Conservation (phyloP, 139 green algal genomes). For the Tetradesmus lagerheimii region DNA sequence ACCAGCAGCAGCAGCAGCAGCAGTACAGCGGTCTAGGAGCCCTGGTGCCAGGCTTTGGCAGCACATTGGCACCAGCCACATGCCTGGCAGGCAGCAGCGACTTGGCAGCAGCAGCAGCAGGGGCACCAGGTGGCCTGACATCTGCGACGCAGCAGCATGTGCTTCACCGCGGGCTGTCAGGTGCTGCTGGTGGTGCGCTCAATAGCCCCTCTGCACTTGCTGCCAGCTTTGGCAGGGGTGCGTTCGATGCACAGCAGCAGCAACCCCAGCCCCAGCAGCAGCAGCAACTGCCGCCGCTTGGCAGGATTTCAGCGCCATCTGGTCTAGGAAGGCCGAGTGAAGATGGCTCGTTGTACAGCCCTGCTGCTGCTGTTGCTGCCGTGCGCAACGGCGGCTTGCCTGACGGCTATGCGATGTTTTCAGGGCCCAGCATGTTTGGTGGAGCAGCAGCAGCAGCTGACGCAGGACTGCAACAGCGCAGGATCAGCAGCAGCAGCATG, state of each 20-base stretch:
- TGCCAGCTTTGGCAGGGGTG: neutral
- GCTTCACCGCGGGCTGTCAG: neutral
- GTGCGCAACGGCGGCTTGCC: neutral
- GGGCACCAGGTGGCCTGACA: neutral
- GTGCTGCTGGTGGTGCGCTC: neutral
- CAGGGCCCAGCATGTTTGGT: conserved; percentile 24
- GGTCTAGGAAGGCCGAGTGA: neutral
- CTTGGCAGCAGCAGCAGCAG: conserved; percentile 20
- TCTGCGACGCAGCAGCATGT: neutral
- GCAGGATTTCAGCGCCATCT: neutral
- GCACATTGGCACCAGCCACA: neutral
- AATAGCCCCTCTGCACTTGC: neutral
- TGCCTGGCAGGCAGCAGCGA: neutral
- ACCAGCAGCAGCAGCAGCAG: neutral
- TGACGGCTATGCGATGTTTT: conserved; percentile 25
- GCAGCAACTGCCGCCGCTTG: neutral
- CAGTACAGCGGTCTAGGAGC: neutral
- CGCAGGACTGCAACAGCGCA: neutral
- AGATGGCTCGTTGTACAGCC: neutral
- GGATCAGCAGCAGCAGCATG: conserved; percentile 20
- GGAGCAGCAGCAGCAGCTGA: conserved; percentile 8
- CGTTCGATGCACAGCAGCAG: neutral
- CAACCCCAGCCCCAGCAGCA: neutral
- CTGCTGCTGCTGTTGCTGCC: neutral
- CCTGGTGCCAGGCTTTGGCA: neutral